phyloP scores from a whole-genome alignment of 352 stramenopile genomes.

The Lagenidium sp. region DNA sequence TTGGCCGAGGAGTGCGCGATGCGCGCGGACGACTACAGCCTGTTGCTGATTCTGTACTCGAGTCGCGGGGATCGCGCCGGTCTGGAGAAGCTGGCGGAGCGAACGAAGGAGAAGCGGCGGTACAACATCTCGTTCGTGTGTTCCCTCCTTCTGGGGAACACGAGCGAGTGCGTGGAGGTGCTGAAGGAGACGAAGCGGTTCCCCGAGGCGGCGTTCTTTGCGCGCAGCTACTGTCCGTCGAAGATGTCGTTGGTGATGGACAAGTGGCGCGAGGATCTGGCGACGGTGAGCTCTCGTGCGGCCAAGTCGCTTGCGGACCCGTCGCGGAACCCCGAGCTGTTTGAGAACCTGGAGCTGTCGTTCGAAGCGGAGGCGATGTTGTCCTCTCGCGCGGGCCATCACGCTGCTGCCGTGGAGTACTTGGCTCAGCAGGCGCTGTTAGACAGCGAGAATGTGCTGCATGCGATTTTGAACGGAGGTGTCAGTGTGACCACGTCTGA shows the following conservation, averaged over 20 bases:
- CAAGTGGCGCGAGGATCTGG: conserved; percentile 94
- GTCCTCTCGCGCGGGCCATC: conserved; percentile 63
- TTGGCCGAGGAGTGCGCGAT: conserved; percentile 94
- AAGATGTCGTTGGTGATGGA: conserved; percentile 93
- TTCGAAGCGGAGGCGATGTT: conserved; percentile 94
- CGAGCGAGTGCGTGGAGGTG: conserved; percentile 94
- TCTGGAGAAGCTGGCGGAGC: conserved; percentile 84
- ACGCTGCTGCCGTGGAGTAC: conserved; percentile 66
- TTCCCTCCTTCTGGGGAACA: conserved; percentile 92
- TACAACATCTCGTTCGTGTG: conserved; percentile 97
- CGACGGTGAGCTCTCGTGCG: conserved; percentile 77
- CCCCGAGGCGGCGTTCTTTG: conserved; percentile 98
- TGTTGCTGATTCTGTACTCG: conserved; percentile 96
- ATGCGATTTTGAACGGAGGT: conserved; percentile 24
- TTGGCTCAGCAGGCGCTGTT: conserved; percentile 49
- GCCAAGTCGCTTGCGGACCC: conserved; percentile 94
- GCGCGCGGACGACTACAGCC: conserved; percentile 94
- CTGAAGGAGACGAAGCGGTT: conserved; percentile 93
- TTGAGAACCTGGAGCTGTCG: conserved; percentile 93
- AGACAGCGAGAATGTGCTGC: conserved; percentile 51
- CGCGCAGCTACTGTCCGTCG: conserved; percentile 96
- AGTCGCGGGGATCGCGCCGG: conserved; percentile 91
- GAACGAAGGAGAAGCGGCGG: conserved; percentile 79
- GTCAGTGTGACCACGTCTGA: not conserved
- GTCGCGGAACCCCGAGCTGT: conserved; percentile 88